phyloP scores from a whole-genome alignment of 2,329 filamentous ascomycete genomes.

The Zymoseptoria pseudotritici region DNA sequence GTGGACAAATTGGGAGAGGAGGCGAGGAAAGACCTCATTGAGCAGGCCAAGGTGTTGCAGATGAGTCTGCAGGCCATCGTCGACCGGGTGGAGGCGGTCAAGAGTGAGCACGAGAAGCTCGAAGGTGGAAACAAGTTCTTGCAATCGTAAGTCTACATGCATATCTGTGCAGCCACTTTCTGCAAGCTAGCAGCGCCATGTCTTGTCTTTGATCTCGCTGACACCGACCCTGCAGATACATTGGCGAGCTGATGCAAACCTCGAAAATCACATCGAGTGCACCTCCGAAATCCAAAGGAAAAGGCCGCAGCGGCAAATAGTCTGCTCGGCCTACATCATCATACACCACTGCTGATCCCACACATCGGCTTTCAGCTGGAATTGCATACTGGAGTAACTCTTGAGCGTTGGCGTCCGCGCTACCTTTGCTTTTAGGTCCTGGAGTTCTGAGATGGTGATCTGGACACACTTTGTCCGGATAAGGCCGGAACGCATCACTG shows the following conservation, averaged over 20 bases:
- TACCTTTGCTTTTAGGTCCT: neutral
- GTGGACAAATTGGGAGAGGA: slow-evolving; percentile 80
- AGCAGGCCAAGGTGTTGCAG: slow-evolving; percentile 81
- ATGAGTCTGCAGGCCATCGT: slow-evolving; percentile 83
- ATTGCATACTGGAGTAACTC: neutral
- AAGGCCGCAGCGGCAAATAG: slow-evolving; percentile 19
- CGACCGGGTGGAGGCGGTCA: slow-evolving; percentile 88
- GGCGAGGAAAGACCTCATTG: slow-evolving; percentile 58
- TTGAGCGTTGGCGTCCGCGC: neutral
- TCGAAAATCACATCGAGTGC: slow-evolving; percentile 51
- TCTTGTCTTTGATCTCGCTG: neutral
- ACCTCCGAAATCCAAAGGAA: slow-evolving; percentile 44
- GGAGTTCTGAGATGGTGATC: neutral
- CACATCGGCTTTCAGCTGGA: neutral
- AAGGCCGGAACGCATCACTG: neutral
- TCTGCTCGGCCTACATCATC: neutral
- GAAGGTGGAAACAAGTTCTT: slow-evolving; percentile 96
- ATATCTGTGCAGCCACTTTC: neutral
- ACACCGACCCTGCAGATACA: slow-evolving; percentile 65
- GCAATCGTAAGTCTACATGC: slow-evolving; percentile 48
- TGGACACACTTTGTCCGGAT: neutral
- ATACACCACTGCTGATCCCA: neutral
- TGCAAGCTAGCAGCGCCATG: slow-evolving; percentile 1
- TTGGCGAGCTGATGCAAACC: slow-evolving; percentile 85
- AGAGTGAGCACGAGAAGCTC: slow-evolving; percentile 90